Conservation (phyloP, 768 basidiomycete genomes). For the Russula sp. region DNA sequence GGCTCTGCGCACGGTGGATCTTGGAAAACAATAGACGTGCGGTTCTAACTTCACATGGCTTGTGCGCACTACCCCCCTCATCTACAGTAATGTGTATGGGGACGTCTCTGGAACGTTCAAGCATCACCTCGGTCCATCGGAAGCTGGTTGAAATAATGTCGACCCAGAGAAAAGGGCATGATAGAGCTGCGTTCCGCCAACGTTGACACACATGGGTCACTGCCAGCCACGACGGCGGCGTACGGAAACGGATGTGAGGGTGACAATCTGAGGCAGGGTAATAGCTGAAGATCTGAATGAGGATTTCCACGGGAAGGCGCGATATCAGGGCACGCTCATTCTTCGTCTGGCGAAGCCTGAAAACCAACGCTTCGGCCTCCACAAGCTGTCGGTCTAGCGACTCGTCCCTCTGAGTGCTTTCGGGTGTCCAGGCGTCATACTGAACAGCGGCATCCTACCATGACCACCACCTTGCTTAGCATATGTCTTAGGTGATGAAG, state of each 20-base stretch:
- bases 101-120: slow-evolving; percentile 15
- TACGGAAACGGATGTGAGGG: slow-evolving; percentile 14
- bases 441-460: slow-evolving; percentile 18
- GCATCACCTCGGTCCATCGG: slow-evolving; percentile 19
- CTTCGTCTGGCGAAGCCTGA: slow-evolving; percentile 14
- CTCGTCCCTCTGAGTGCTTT: not conserved
- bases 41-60: slow-evolving; percentile 7
- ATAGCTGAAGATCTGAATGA: slow-evolving; percentile 20
- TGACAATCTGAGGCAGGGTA: slow-evolving; percentile 10
- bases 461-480: not conserved
- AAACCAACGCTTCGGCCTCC: slow-evolving; percentile 7
- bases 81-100: slow-evolving; percentile 20
- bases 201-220: slow-evolving; percentile 22
- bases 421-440: not conserved
- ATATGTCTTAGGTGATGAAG: not conserved
- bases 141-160: slow-evolving; percentile 19
- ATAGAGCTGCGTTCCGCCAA: slow-evolving; percentile 17
- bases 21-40: slow-evolving; percentile 12
- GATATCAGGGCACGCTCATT: slow-evolving; percentile 19
- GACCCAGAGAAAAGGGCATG: slow-evolving; percentile 18
- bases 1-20: slow-evolving; percentile 17
- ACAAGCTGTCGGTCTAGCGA: slow-evolving; percentile 13
- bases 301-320: slow-evolving; percentile 20
- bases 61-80: slow-evolving; percentile 1
- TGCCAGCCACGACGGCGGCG: slow-evolving; percentile 17